These are phyloP conservation scores for Auriculariales sp. DNA, from an alignment of 768 basidiomycete genomes.

Conservation along the genomic window DNA sequence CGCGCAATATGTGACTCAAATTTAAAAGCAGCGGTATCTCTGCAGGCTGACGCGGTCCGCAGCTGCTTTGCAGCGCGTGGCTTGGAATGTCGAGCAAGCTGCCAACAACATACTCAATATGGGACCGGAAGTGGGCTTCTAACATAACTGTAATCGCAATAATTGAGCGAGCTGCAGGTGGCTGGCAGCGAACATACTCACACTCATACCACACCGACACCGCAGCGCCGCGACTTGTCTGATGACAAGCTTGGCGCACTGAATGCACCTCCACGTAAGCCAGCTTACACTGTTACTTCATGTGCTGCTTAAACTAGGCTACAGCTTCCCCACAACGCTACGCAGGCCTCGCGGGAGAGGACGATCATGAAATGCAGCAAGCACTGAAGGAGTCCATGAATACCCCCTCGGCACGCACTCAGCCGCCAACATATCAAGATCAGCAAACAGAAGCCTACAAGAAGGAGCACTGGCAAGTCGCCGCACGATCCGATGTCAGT, in stretches of 20 bases:
- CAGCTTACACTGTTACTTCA: background rate
- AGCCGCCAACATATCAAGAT: background rate
- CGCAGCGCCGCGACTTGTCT: too few relatives aligned
- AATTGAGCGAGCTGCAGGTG: too few relatives aligned
- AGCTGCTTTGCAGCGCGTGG: too few relatives aligned
- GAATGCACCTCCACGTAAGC: background rate
- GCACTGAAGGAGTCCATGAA: background rate
- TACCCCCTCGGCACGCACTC: background rate
- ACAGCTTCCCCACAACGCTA: background rate
- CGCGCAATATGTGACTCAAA: too few relatives aligned
- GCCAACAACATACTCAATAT: slow-evolving; percentile 24
- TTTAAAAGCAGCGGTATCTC: too few relatives aligned
- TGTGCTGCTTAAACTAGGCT: background rate
- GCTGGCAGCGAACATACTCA: too few relatives aligned
- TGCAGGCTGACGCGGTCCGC: too few relatives aligned
- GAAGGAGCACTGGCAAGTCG: background rate
- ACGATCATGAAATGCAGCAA: background rate
- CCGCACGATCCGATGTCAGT: background rate
- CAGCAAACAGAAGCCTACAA: background rate
- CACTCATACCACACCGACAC: too few relatives aligned
- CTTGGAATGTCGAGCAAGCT: background rate
- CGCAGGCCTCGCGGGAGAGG: background rate
- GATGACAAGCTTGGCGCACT: too few relatives aligned
- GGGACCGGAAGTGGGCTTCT: too few relatives aligned
- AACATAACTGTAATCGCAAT: too few relatives aligned